Percentiles rank a stretch among this genome's conserved stretches.
Conservation (phyloP, 805 yeast species). For the Candida patagonica region DNA sequence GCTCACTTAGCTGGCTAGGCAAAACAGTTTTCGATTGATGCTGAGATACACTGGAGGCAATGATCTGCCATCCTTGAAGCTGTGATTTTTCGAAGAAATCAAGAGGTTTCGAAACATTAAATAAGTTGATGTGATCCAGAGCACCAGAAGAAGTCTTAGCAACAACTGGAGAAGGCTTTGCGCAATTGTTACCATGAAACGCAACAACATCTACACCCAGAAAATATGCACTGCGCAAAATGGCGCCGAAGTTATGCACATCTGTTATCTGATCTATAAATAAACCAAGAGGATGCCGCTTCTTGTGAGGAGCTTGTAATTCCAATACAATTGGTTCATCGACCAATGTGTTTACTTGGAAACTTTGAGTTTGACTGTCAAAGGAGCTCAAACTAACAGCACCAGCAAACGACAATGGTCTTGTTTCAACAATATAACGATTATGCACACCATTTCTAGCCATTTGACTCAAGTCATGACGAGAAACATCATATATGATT, state of each 20-base stretch:
- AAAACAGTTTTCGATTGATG: conserved; percentile 21
- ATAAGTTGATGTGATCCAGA: conserved; percentile 60
- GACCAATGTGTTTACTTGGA: not conserved
- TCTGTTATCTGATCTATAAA: conserved; percentile 74
- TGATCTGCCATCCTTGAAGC: conserved; percentile 59
- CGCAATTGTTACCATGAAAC: conserved; percentile 59
- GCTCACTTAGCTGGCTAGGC: conserved; percentile 34
- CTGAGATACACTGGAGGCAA: conserved; percentile 45
- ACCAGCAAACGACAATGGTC: conserved; percentile 35
- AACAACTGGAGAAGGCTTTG: conserved; percentile 68
- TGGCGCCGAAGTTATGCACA: conserved; percentile 83
- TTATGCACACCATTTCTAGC: conserved; percentile 70
- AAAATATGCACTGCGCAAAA: conserved; percentile 68
- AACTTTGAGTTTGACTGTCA: conserved; percentile 2
- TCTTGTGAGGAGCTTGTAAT: conserved; percentile 10
- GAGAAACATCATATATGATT: conserved; percentile 28
- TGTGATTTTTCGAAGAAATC: conserved; percentile 49
- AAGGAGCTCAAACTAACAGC: conserved; percentile 25
- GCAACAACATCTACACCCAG: conserved; percentile 76
- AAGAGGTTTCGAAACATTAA: conserved; percentile 47
- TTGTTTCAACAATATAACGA: conserved; percentile 65
- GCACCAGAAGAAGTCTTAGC: conserved; percentile 82
- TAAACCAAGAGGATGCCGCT: conserved; percentile 51
- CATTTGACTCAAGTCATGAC: conserved; percentile 47
- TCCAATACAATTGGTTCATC: not conserved